A percentile compares a stretch with the other conserved stretches of the same genome.
phyloP scores from a whole-genome alignment of 495 filamentous ascomycete genomes.

The Daldinia decipiens region DNA sequence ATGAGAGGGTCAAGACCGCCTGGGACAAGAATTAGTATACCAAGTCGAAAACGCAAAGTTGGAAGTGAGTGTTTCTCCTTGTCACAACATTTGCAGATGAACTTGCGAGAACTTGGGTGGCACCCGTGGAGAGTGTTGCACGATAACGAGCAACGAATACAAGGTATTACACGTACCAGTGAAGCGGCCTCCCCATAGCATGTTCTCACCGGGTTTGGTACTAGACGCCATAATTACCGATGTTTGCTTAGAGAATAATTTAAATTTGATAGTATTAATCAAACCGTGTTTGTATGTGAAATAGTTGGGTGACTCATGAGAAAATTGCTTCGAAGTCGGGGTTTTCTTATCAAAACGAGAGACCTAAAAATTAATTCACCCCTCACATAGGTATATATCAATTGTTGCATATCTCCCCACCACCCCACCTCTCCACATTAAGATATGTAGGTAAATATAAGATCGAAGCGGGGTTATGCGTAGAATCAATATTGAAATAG shows the following conservation, averaged over 20 bases:
- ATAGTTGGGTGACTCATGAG: slow-evolving; percentile 35
- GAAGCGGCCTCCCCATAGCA: slow-evolving; percentile 88
- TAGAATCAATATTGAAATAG: slow-evolving; percentile 3
- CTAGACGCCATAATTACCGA: slow-evolving; percentile 27
- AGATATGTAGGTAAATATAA: slow-evolving; percentile 1
- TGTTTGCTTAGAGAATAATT: neutral
- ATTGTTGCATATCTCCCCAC: slow-evolving; percentile 26
- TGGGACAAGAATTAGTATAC: slow-evolving; percentile 31
- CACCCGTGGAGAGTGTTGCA: neutral
- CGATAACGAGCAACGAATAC: neutral
- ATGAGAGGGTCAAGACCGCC: slow-evolving; percentile 89
- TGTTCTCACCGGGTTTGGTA: slow-evolving; percentile 56
- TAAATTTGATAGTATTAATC: neutral
- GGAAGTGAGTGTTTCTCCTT: neutral
- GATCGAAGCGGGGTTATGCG: neutral
- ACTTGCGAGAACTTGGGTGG: neutral
- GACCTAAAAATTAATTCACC: slow-evolving; percentile 22
- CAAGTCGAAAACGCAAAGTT: neutral
- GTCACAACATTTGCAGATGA: neutral
- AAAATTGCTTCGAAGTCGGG: neutral
- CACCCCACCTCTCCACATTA: neutral
- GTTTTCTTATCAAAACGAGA: slow-evolving; percentile 29
- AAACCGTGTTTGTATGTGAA: slow-evolving; percentile 10
- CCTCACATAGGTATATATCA: slow-evolving; percentile 20
- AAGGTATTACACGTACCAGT: slow-evolving; percentile 64